Evolutionary conservation across 768 basidiomycete genomes (phyloP).

Genomic region (Chalciporus piperatus): DNA sequence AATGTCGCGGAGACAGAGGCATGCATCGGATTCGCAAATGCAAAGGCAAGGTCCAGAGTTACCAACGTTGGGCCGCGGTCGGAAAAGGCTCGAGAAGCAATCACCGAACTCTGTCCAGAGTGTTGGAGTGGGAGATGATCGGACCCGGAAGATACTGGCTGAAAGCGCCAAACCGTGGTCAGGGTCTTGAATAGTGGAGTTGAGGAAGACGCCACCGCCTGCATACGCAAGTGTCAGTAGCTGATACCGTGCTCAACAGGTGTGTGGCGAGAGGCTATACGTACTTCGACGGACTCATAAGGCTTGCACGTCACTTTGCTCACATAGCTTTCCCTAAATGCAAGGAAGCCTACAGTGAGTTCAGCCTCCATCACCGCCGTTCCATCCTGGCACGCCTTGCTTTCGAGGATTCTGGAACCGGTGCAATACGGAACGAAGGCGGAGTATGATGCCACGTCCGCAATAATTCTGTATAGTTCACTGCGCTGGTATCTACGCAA

Average conservation of each 20-base stretch:
- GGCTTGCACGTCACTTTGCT: conserved; percentile 82
- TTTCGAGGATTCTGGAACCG: conserved; percentile 58
- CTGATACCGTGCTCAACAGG: conserved; percentile 1
- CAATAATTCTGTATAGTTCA: conserved; percentile 83
- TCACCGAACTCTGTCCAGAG: neutral
- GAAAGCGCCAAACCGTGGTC: conserved; percentile 71
- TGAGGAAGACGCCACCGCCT: conserved; percentile 72
- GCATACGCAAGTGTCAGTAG: conserved; percentile 10
- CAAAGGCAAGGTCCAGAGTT: conserved; percentile 79
- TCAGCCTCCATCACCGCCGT: conserved; percentile 71
- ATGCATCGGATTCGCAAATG: conserved; percentile 85
- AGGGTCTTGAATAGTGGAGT: conserved; percentile 74
- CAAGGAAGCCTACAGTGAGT: conserved; percentile 83
- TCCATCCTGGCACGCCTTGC: conserved; percentile 27
- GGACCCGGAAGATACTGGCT: conserved; percentile 48
- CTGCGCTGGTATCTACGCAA: conserved; percentile 64
- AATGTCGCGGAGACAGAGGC: conserved; percentile 80
- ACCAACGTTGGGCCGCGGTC: conserved; percentile 66
- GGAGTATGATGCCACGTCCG: conserved; percentile 84
- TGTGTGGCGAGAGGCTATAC: conserved; percentile 21
- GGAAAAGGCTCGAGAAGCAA: neutral
- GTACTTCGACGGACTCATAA: conserved; percentile 74
- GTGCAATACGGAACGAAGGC: conserved; percentile 89
- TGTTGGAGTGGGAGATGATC: conserved; percentile 31
- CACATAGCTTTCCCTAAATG: conserved; percentile 83